Percentiles rank a stretch among this genome's conserved stretches.
Conservation (phyloP, 1,284 basidiomycete species). For the Ustilago shanxiensis region DNA sequence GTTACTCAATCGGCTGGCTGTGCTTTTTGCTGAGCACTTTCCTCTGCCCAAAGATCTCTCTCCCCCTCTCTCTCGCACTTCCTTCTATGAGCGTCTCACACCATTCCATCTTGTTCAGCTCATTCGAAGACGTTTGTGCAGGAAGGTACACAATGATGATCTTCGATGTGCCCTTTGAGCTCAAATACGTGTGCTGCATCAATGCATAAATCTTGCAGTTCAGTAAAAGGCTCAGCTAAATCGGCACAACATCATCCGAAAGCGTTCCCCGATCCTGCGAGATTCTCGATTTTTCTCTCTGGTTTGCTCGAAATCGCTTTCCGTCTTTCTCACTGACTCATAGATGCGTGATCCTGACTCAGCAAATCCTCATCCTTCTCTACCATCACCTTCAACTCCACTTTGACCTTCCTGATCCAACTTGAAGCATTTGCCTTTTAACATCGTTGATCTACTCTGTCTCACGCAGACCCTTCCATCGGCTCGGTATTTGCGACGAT, state of each 20-base stretch:
- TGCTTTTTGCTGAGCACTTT: not conserved
- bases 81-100: too few relatives aligned
- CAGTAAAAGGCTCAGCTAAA: not conserved
- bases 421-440: not conserved
- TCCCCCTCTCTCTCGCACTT: too few relatives aligned
- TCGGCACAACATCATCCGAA: not conserved
- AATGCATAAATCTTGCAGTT: not conserved
- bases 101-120: too few relatives aligned
- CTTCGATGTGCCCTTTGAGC: too few relatives aligned
- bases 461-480: not conserved
- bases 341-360: conserved; percentile 50
- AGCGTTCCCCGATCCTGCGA: conserved; percentile 25
- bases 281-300: conserved; percentile 9
- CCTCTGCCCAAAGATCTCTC: not conserved
- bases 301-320: not conserved
- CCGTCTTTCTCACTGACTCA: not conserved
- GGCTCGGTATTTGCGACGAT: not conserved
- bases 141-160: too few relatives aligned
- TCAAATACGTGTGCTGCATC: not conserved
- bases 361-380: conserved; percentile 25
- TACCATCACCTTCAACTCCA: conserved; percentile 19
- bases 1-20: not conserved
- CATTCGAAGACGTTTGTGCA: too few relatives aligned
- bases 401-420: not conserved
- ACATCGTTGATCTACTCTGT: not conserved